phyloP scores from a whole-genome alignment of 495 filamentous ascomycete species.

The Arthonia radiata region DNA sequence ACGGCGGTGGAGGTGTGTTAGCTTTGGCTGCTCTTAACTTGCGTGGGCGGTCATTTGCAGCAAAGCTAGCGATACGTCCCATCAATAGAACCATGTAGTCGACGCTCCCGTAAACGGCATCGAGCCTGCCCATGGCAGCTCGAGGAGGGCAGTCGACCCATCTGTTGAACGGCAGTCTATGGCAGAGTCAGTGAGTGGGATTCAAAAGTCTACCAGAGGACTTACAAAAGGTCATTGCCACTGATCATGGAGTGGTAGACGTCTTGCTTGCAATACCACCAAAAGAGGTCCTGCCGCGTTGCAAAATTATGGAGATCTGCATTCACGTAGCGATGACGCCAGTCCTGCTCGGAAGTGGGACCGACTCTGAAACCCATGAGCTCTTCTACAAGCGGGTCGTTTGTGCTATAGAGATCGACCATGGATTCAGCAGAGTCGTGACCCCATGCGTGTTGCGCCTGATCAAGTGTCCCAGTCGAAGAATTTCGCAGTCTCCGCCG shows the following conservation, averaged over 20 bases:
- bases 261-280: slow-evolving; percentile 94
- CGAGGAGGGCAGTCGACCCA: slow-evolving; percentile 75
- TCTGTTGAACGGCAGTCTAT: slow-evolving; percentile 48
- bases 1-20: slow-evolving; percentile 1
- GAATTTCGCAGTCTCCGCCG: too few relatives aligned
- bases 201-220: slow-evolving; percentile 4
- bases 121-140: slow-evolving; percentile 48
- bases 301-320: slow-evolving; percentile 59
- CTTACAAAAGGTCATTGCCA: slow-evolving; percentile 64
- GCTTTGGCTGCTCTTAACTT: slow-evolving; percentile 38
- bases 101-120: slow-evolving; percentile 63
- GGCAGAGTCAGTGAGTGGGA: slow-evolving; percentile 24
- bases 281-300: slow-evolving; percentile 68
- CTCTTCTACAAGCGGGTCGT: too few relatives aligned
- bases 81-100: slow-evolving; percentile 70
- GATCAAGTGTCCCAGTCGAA: too few relatives aligned
- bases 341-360: too few relatives aligned
- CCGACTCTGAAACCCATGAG: too few relatives aligned
- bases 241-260: slow-evolving; percentile 75
- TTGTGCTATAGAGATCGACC: too few relatives aligned
- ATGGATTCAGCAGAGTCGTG: too few relatives aligned
- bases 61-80: slow-evolving; percentile 61
- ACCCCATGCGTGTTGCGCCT: too few relatives aligned
- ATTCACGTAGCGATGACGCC: too few relatives aligned
- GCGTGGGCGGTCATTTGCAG: slow-evolving; percentile 47